phyloP scores from a whole-genome alignment of 192 early-diverging fungal genomes.

The Backusella luteola region DNA sequence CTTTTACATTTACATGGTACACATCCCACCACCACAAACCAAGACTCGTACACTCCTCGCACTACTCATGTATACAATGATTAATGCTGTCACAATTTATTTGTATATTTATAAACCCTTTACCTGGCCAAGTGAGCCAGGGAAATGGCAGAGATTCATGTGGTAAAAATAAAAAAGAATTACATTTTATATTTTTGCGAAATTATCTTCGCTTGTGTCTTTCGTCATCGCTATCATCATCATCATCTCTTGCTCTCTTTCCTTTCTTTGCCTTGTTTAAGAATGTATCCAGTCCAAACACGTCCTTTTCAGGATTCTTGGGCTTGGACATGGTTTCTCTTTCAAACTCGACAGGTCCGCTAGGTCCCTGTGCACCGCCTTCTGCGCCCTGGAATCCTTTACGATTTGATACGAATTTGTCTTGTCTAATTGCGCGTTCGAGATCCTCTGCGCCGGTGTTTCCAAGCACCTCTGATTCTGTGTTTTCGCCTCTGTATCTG shows the following conservation, averaged over 20 bases:
- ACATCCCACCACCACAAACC: slow-evolving; percentile 44
- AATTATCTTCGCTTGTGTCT: slow-evolving; percentile 25
- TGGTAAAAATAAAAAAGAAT: slow-evolving; percentile 62
- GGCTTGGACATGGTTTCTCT: slow-evolving; percentile 52
- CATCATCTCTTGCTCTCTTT: slow-evolving; percentile 40
- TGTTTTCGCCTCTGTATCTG: slow-evolving; percentile 62
- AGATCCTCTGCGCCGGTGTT: slow-evolving; percentile 69
- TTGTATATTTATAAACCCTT: slow-evolving; percentile 81
- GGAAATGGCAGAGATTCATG: slow-evolving; percentile 83
- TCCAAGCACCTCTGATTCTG: slow-evolving; percentile 57
- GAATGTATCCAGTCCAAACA: slow-evolving; percentile 92
- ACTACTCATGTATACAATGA: slow-evolving; percentile 44
- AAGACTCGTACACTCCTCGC: slow-evolving; percentile 33
- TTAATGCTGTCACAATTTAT: slow-evolving; percentile 71
- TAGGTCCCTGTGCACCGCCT: slow-evolving; percentile 45
- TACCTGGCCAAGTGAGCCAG: slow-evolving; percentile 68
- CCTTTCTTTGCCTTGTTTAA: slow-evolving; percentile 71
- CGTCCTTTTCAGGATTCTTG: slow-evolving; percentile 59
- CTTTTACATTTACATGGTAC: slow-evolving; percentile 69
- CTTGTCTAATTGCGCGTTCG: slow-evolving; percentile 64
- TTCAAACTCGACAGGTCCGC: slow-evolving; percentile 95
- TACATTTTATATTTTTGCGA: neutral
- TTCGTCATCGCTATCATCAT: slow-evolving; percentile 19
- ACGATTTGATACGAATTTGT: slow-evolving; percentile 59
- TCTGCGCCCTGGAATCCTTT: slow-evolving; percentile 73